These are phyloP conservation scores for Sphagnurus paluster DNA, from an alignment of 1,284 basidiomycete species.

Conservation along the genomic window DNA sequence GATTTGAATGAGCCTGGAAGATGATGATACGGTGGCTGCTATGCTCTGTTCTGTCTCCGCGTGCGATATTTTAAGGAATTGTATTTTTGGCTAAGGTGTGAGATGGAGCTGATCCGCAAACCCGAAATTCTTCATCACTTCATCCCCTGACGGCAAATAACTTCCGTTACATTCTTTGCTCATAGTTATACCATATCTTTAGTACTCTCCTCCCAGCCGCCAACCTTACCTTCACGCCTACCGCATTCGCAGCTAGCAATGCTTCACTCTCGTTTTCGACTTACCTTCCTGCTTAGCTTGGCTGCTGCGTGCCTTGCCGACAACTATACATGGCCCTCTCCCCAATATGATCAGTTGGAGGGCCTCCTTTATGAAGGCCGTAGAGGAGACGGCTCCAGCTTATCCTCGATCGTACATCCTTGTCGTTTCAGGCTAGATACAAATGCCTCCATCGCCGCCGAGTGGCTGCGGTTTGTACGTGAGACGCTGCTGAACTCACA, in stretches of 20 bases:
- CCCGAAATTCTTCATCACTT: no score
- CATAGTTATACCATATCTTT: not conserved
- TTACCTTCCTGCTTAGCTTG: conserved; percentile 15
- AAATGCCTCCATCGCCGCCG: conserved; percentile 39
- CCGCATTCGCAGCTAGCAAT: conserved; percentile 11
- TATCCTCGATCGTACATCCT: conserved; percentile 40
- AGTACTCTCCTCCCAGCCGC: not conserved
- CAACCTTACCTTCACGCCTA: not conserved
- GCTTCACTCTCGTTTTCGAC: conserved; percentile 22
- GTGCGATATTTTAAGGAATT: no score
- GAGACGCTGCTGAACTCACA: not conserved
- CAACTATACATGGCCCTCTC: conserved; percentile 42
- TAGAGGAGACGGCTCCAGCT: conserved; percentile 40
- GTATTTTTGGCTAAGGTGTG: no score
- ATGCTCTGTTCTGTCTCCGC: no score
- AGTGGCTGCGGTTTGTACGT: conserved; percentile 46
- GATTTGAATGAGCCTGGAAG: no score
- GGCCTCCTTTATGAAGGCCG: conserved; percentile 42
- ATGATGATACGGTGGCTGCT: no score
- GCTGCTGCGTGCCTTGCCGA: conserved; percentile 23
- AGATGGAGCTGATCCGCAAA: no score
- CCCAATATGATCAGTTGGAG: conserved; percentile 43
- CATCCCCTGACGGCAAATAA: not conserved
- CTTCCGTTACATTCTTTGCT: not conserved
- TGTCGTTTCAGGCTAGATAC: conserved; percentile 38